Evolutionary conservation across 1,284 basidiomycete species (phyloP).

Genomic region (Malassezia slooffiae): DNA sequence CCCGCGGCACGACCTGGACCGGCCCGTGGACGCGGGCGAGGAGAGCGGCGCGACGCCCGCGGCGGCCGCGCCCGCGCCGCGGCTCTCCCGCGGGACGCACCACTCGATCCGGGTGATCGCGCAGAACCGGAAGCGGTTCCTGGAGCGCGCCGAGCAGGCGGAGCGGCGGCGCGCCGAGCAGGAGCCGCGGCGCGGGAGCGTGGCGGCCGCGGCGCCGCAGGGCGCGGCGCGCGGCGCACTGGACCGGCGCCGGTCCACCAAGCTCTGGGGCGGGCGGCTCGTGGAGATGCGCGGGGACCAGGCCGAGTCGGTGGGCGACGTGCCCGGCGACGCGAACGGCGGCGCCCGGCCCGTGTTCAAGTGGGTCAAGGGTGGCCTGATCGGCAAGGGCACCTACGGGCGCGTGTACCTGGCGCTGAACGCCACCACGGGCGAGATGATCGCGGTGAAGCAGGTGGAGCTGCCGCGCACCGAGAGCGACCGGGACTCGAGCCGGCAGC

Average conservation of each 20-base stretch:
- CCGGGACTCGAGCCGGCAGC: slow-evolving; percentile 73
- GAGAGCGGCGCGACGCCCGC: background rate
- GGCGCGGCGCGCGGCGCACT: slow-evolving; percentile 50
- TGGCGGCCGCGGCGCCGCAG: slow-evolving; percentile 29
- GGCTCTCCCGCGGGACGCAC: slow-evolving; percentile 50
- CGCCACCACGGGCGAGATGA: slow-evolving; percentile 97
- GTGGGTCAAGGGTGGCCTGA: slow-evolving; percentile 95
- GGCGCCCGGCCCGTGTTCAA: slow-evolving; percentile 60
- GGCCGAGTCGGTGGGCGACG: slow-evolving; percentile 26
- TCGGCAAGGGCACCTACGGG: slow-evolving; percentile 93
- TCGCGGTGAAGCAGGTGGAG: slow-evolving; percentile 98
- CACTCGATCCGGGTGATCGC: slow-evolving; percentile 89
- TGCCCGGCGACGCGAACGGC: slow-evolving; percentile 26
- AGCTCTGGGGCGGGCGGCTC: slow-evolving; percentile 84
- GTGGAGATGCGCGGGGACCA: slow-evolving; percentile 69
- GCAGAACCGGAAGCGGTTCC: slow-evolving; percentile 50
- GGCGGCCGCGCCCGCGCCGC: background rate
- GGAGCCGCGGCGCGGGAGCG: no score
- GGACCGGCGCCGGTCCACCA: slow-evolving; percentile 72
- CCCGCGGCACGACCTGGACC: slow-evolving; percentile 89
- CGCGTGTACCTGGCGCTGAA: slow-evolving; percentile 92
- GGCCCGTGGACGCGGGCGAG: slow-evolving; percentile 51
- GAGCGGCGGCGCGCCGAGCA: slow-evolving; percentile 49
- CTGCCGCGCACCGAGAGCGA: slow-evolving; percentile 80
- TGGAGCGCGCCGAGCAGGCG: slow-evolving; percentile 28